Evolutionary conservation across 225 moss, liverwort and hornwort species (phyloP).

Genomic region (Neckera pumila): DNA sequence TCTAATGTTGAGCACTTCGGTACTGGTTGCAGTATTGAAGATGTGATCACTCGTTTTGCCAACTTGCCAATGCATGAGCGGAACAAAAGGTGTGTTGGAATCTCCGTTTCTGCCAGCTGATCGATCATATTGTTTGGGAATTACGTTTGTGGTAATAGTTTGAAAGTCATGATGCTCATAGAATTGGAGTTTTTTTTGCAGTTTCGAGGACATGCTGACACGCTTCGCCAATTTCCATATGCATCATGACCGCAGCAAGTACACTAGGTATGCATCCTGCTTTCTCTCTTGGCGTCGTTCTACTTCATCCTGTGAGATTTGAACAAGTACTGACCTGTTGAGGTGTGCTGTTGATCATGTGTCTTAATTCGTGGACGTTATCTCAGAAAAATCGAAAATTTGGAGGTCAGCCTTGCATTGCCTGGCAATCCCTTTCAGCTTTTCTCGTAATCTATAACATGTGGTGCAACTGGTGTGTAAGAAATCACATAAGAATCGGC

Average conservation of each 20-base stretch:
- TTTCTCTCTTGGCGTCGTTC: neutral
- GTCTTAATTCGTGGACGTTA: neutral
- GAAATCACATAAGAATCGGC: neutral
- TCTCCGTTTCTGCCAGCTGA: neutral
- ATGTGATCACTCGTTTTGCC: conserved; percentile 51
- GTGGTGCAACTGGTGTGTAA: neutral
- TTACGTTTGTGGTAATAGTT: neutral
- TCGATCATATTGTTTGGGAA: neutral
- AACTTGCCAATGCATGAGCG: conserved; percentile 58
- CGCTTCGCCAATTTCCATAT: conserved; percentile 54
- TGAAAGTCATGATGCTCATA: neutral
- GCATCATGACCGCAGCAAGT: conserved; percentile 43
- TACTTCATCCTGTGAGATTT: neutral
- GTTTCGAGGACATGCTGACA: conserved; percentile 53
- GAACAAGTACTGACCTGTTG: neutral
- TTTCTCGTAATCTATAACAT: neutral
- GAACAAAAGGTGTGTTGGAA: conserved; percentile 34
- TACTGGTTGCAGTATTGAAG: conserved; percentile 32
- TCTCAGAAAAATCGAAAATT: conserved; percentile 38
- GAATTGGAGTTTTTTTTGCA: neutral
- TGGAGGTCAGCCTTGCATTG: conserved; percentile 16
- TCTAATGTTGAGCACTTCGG: neutral
- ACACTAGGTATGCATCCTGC: conserved; percentile 23
- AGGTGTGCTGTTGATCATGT: conserved; percentile 4
- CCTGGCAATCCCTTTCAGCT: neutral